These are phyloP conservation scores for Fennellomyces sp. DNA, from an alignment of 371 early-diverging fungal genomes.

Conservation along the genomic window DNA sequence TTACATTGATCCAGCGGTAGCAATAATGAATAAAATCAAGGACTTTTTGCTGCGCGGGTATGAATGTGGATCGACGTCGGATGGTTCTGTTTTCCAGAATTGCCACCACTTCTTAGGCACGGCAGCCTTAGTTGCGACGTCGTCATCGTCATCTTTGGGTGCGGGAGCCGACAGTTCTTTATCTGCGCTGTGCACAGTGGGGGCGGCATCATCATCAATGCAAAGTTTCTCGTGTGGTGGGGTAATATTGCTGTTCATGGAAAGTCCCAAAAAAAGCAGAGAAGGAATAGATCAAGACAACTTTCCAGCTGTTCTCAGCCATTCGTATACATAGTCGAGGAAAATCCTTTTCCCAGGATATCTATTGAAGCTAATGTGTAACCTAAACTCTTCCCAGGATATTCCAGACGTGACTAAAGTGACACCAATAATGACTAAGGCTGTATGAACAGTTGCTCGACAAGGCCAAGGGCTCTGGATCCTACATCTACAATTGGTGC, in stretches of 20 bases:
- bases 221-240: not conserved
- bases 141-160: slow-evolving; percentile 3
- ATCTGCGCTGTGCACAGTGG: no score
- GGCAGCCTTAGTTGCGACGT: not conserved
- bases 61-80: slow-evolving; percentile 16
- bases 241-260: not conserved
- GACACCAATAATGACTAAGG: slow-evolving; percentile 5
- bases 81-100: slow-evolving; percentile 6
- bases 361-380: no score
- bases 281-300: not conserved
- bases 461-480: not conserved
- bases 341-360: not conserved
- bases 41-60: slow-evolving; percentile 16
- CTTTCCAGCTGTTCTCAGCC: not conserved
- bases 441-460: not conserved
- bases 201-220: no score
- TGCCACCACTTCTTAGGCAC: slow-evolving; percentile 2
- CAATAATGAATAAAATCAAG: slow-evolving; percentile 18
- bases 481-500: not conserved
- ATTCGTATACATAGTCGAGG: not conserved
- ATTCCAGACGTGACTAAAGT: no score
- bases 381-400: not conserved
- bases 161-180: no score
- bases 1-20: slow-evolving; percentile 27
- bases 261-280: not conserved